phyloP scores from a whole-genome alignment of 2,329 filamentous ascomycete species.

The Colletotrichum sp. region DNA sequence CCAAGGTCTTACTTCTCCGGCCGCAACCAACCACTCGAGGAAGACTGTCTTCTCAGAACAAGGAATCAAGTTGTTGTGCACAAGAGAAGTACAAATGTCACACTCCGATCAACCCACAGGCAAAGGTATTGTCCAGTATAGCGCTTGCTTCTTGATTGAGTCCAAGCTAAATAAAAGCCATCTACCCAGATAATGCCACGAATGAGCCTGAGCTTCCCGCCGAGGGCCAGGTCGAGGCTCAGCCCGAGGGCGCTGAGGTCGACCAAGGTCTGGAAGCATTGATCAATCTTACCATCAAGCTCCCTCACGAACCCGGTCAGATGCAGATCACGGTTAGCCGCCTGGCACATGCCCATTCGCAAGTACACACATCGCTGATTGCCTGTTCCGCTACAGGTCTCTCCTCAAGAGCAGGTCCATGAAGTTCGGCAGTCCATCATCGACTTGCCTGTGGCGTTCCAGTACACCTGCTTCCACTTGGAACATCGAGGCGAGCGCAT shows the following conservation, averaged over 20 bases:
- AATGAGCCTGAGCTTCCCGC: background rate
- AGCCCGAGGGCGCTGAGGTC: background rate
- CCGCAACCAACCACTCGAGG: background rate
- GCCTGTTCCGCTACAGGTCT: slow-evolving; percentile 62
- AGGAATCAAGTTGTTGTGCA: background rate
- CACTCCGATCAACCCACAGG: slow-evolving; percentile 13
- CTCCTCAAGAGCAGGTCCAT: slow-evolving; percentile 93
- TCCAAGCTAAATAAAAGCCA: background rate
- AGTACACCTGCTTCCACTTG: slow-evolving; percentile 98
- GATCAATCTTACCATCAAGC: slow-evolving; percentile 73
- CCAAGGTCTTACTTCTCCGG: background rate
- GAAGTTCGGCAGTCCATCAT: slow-evolving; percentile 97
- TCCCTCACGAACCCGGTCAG: slow-evolving; percentile 80
- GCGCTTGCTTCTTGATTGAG: background rate
- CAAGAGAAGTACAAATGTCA: slow-evolving; percentile 7
- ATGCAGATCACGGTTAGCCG: slow-evolving; percentile 81
- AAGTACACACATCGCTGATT: background rate
- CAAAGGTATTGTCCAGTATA: slow-evolving; percentile 9
- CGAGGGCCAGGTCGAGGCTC: background rate
- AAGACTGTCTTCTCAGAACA: background rate
- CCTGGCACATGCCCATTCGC: background rate
- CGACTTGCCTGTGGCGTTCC: slow-evolving; percentile 89
- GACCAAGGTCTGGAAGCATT: slow-evolving; percentile 41
- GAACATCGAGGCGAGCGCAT: slow-evolving; percentile 87
- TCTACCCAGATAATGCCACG: slow-evolving; percentile 6